These are phyloP conservation scores for Aureobasidium sp. DNA, from an alignment of 2,329 filamentous ascomycete species.

Conservation along the genomic window DNA sequence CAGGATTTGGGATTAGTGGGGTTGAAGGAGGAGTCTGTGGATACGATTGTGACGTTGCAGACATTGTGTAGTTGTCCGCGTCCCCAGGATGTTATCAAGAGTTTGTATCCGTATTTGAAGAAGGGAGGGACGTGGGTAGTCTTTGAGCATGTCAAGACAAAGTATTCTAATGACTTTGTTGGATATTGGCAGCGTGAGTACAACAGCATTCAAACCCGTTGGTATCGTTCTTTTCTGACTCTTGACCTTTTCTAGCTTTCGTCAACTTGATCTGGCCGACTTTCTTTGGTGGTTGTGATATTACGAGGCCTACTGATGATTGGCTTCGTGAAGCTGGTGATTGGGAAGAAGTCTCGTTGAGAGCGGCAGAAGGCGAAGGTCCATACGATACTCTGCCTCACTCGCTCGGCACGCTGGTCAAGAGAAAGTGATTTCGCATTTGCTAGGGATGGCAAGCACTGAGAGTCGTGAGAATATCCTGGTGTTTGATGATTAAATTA, in stretches of 20 bases:
- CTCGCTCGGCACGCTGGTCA: conserved; percentile 24
- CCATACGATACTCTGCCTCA: conserved; percentile 28
- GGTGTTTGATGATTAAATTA: not conserved
- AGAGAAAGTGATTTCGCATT: conserved; percentile 12
- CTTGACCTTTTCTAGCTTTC: conserved; percentile 13
- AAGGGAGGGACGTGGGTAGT: conserved; percentile 55
- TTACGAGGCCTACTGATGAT: conserved; percentile 27
- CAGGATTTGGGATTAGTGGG: conserved; percentile 43
- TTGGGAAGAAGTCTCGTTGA: conserved; percentile 26
- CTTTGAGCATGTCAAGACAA: conserved; percentile 50
- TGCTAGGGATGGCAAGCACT: not conserved
- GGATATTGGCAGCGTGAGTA: conserved; percentile 27
- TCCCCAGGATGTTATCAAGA: conserved; percentile 45
- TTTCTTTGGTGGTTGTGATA: conserved; percentile 27
- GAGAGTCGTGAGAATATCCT: not conserved
- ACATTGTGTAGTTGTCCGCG: conserved; percentile 58
- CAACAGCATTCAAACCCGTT: too few relatives aligned
- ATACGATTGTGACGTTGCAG: conserved; percentile 51
- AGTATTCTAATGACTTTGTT: conserved; percentile 24
- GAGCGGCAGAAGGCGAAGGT: conserved; percentile 22
- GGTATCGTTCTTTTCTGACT: not conserved
- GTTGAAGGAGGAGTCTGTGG: conserved; percentile 44
- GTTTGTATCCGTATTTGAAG: conserved; percentile 50
- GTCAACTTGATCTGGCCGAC: conserved; percentile 27
- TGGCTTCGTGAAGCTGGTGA: conserved; percentile 26